A percentile compares a stretch with the other conserved stretches of the same genome.
phyloP scores from a whole-genome alignment of 1,284 basidiomycete genomes.

The Vanrija pseudolonga region DNA sequence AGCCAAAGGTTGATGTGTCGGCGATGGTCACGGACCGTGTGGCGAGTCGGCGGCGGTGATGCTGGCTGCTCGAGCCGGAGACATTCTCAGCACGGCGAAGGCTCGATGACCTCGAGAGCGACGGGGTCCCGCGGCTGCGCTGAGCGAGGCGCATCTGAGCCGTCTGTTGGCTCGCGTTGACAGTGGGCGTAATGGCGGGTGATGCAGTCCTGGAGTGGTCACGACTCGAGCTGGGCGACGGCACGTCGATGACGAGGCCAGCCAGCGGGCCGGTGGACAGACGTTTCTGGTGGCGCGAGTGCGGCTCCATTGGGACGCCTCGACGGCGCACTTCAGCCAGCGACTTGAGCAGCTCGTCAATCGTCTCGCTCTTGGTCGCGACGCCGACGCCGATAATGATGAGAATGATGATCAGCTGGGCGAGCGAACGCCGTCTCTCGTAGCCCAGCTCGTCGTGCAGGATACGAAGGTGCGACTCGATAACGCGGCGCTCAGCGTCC shows the following conservation, averaged over 20 bases:
- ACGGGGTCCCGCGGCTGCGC: neutral
- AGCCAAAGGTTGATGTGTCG: too few species aligned
- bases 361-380: conserved; percentile 26
- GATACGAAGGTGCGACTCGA: conserved; percentile 29
- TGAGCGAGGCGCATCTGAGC: neutral
- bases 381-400: conserved; percentile 36
- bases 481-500: conserved; percentile 33
- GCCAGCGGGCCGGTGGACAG: conserved; percentile 30
- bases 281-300: conserved; percentile 2
- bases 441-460: conserved; percentile 40
- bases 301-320: conserved; percentile 13
- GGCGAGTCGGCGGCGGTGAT: neutral
- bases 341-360: conserved; percentile 37
- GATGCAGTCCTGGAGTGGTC: too few species aligned
- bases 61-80: too few species aligned
- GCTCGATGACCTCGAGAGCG: neutral
- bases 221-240: neutral
- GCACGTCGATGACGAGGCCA: conserved; percentile 35
- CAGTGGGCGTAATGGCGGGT: neutral
- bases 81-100: neutral
- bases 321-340: conserved; percentile 30
- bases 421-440: conserved; percentile 40
- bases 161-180: neutral
- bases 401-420: conserved; percentile 40
- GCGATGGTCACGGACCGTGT: neutral